Base-by-base conservation (phyloP, 805 yeast genomes). In the Hanseniaspora valbyensis region DNA sequence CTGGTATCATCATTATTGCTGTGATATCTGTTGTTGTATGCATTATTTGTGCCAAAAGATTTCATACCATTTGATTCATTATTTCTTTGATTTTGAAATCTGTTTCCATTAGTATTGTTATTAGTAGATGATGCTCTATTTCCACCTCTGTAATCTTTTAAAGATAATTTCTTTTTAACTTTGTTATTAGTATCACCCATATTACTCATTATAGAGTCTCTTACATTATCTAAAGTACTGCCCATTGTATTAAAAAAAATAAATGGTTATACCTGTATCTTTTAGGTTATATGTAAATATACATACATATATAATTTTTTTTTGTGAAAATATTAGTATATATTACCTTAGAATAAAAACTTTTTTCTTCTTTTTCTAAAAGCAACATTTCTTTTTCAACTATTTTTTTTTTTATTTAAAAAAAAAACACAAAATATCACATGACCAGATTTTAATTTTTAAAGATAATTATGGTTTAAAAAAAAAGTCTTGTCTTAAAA, bases 201-300 rank as follows among this genome's bases (percentile, higher is more conserved):
- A 24, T 38, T 46, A 14, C n/a, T 46, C 39, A 46, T 46, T 3
- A 46, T 46, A n/a, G 50, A 38, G 37, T 46, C 41, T 6, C 43
- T 39, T 4, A 39, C 6, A 39, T 25, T 16, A 16, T 39, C 42
- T 26, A 39, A 26, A 12, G 30, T 25, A 2, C 32, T 14, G 14
- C 21, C 32, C 42, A 39, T 39, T 25, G 18, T n/a, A 5, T 10
- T 4, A 9, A 24, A 5, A 24, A 4, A 7, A 8, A 16, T 16
- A 39, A 12, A 10, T 30, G 6, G 5, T 8, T 30, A 30, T 10
- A 30, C 16, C 4, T 8, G n/a, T 8, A n/a, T 30, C 13, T 30
- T 12, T 30, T 30, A 4, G 8, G 29, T 6, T 26, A 7, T 26
- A 7, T 26, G 10, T 26, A 7, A 26, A 26, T 26, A n/a, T n/a